Evolutionary conservation across 2,329 filamentous ascomycete species (phyloP).

Genomic region (Penicillium sp.): DNA sequence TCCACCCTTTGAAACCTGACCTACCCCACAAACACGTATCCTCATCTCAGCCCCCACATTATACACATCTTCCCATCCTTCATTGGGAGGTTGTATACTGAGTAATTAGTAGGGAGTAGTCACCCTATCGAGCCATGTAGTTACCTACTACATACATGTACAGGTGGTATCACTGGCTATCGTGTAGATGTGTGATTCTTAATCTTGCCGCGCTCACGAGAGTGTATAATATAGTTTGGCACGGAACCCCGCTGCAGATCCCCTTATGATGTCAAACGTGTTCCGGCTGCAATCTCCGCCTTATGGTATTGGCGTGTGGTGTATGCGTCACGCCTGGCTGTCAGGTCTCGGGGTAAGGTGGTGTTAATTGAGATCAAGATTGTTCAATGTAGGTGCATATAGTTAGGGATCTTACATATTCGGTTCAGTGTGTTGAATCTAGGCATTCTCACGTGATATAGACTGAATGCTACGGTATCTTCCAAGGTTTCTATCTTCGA

Average conservation of each 20-base stretch:
- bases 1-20: neutral
- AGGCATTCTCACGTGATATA: neutral
- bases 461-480: neutral
- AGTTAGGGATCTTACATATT: no score
- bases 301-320: neutral
- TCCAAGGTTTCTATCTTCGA: neutral
- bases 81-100: neutral
- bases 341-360: no score
- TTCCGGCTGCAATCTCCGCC: neutral
- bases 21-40: neutral
- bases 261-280: neutral
- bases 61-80: neutral
- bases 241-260: conserved; percentile 1
- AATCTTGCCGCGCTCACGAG: neutral
- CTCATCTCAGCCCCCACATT: neutral
- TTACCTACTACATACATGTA: neutral
- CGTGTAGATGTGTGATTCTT: neutral
- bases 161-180: neutral
- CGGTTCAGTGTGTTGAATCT: no score
- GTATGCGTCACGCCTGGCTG: no score
- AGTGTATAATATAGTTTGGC: neutral
- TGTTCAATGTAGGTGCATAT: no score
- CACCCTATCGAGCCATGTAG: neutral
- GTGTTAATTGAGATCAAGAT: no score
- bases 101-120: neutral